Percentiles rank a stretch among this genome's conserved stretches.
Conservation (phyloP, 768 basidiomycete genomes). For the Multifurca ochricompacta region DNA sequence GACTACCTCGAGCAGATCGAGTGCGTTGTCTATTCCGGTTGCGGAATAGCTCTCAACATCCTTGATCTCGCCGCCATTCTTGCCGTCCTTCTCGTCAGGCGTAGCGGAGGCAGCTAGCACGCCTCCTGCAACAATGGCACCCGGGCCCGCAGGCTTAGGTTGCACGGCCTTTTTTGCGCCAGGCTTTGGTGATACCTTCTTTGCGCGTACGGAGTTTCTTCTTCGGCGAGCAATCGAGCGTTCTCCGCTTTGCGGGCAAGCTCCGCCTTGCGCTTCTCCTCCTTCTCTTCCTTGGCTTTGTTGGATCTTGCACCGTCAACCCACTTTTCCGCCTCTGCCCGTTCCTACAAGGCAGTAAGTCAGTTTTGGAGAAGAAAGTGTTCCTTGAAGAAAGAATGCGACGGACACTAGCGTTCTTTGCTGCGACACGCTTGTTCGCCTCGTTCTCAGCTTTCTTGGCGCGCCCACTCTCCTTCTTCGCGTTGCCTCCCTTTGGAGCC, state of each 20-base stretch:
- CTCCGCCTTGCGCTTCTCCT: conserved; percentile 74
- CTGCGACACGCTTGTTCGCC: conserved; percentile 63
- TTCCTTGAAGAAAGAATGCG: conserved; percentile 38
- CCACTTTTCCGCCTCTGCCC: conserved; percentile 65
- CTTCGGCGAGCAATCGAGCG: conserved; percentile 79
- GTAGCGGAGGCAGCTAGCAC: conserved; percentile 27
- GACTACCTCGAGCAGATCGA: conserved; percentile 83
- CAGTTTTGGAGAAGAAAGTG: neutral
- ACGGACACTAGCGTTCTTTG: conserved; percentile 50
- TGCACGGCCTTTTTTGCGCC: neutral
- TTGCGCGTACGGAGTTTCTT: conserved; percentile 59
- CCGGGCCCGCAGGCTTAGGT: conserved; percentile 65
- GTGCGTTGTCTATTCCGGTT: conserved; percentile 83
- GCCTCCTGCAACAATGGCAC: conserved; percentile 74
- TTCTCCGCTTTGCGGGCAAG: conserved; percentile 82
- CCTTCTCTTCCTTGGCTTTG: conserved; percentile 68
- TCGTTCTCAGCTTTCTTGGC: conserved; percentile 93
- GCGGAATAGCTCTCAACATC: conserved; percentile 67
- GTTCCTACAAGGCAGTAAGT: conserved; percentile 44
- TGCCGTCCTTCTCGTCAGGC: conserved; percentile 25
- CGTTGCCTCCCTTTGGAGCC: conserved; percentile 83
- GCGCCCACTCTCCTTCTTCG: conserved; percentile 86
- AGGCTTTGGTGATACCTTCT: conserved; percentile 44
- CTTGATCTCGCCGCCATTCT: conserved; percentile 27
- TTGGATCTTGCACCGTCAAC: conserved; percentile 52